Conservation (phyloP, 371 early-diverging fungal species). For the Globomyces sp. region DNA sequence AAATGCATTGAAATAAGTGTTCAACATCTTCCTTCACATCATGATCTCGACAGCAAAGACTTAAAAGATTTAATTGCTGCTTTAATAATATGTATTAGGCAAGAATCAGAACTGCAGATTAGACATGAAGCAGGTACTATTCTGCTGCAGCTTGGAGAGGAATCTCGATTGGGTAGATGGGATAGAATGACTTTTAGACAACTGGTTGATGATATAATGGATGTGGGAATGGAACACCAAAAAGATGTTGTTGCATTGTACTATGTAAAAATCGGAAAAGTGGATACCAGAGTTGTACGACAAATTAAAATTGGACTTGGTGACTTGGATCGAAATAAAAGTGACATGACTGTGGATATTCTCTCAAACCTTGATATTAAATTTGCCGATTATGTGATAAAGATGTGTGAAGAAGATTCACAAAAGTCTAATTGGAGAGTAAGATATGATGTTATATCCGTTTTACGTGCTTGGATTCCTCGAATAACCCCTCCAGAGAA, state of each 20-base stretch:
- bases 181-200: constrained; percentile 35
- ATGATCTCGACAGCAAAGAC: not conserved
- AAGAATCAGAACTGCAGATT: not conserved
- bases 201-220: constrained; percentile 34
- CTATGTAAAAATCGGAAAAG: constrained; percentile 18
- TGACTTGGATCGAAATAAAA: constrained; percentile 22
- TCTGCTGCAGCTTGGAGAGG: not conserved
- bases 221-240: constrained; percentile 28
- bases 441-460: constrained; percentile 31
- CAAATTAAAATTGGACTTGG: constrained; percentile 32
- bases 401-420: constrained; percentile 22
- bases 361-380: constrained; percentile 19
- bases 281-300: constrained; percentile 26
- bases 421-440: constrained; percentile 41
- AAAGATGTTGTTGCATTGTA: constrained; percentile 30
- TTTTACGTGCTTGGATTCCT: constrained; percentile 34
- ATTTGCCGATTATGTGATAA: constrained; percentile 25
- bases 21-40: no score
- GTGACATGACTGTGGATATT: constrained; percentile 21
- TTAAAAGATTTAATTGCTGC: not conserved
- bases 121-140: not conserved
- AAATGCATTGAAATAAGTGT: no score
- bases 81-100: not conserved
- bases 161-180: constrained; percentile 33
- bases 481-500: constrained; percentile 17